Evolutionary conservation across 192 early-diverging fungal genomes (phyloP).

Genomic region (Coemansia javaensis): DNA sequence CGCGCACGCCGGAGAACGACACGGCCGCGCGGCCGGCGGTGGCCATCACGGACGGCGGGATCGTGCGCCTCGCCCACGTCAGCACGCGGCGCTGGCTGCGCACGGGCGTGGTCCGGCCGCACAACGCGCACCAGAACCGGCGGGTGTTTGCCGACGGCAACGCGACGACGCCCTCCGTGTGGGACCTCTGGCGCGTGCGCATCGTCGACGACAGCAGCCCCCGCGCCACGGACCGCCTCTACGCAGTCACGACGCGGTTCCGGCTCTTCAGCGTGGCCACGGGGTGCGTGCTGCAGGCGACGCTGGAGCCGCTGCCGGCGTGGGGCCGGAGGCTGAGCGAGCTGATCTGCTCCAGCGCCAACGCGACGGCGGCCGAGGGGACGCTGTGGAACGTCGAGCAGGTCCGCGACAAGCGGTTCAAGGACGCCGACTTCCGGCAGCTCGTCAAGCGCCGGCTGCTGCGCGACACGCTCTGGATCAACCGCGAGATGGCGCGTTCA

Average conservation of each 20-base stretch:
- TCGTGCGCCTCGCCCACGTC: conserved; percentile 52
- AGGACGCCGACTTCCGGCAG: conserved; percentile 6
- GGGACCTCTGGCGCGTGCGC: conserved; percentile 56
- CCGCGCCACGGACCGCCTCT: conserved; percentile 39
- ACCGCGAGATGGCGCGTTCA: conserved; percentile 67
- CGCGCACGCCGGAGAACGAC: conserved; percentile 6
- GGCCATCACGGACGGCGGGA: conserved; percentile 13
- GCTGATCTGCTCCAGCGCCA: conserved; percentile 82
- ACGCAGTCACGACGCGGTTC: conserved; percentile 55
- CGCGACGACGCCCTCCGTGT: conserved; percentile 5
- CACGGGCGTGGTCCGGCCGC: conserved; percentile 3
- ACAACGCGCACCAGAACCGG: conserved; percentile 11
- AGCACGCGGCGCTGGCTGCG: conserved; percentile 48
- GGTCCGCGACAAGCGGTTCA: conserved; percentile 16
- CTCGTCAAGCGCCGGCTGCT: conserved; percentile 10
- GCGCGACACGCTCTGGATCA: conserved; percentile 53
- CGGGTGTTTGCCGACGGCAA: conserved; percentile 23
- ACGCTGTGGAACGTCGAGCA: conserved; percentile 49
- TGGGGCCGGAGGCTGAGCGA: conserved; percentile 84
- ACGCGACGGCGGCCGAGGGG: conserved; percentile 32
- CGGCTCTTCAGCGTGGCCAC: conserved; percentile 65
- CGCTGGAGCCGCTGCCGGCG: conserved; percentile 61
- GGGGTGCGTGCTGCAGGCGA: conserved; percentile 71
- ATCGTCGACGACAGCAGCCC: conserved; percentile 36
- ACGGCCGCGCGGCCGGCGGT: conserved; percentile 6